phyloP scores from a whole-genome alignment of 1,284 basidiomycete genomes.

The Sanguinoderma infundibulare region DNA sequence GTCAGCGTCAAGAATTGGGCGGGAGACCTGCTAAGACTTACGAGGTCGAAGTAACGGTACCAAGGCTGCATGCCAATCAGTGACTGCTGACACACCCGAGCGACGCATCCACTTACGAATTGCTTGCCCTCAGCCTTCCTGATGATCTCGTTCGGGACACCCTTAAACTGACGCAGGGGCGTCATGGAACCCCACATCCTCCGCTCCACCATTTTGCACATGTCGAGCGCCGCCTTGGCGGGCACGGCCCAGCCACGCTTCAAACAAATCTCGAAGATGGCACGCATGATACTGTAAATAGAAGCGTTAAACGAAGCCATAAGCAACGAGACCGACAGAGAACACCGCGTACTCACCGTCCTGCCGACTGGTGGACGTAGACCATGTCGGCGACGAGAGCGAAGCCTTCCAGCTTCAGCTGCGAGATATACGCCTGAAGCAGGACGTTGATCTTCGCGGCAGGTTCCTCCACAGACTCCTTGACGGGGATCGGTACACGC shows the following conservation, averaged over 20 bases:
- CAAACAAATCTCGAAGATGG: conserved; percentile 98
- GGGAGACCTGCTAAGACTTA: conserved; percentile 34
- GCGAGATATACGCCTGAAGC: conserved; percentile 94
- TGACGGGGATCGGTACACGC: conserved; percentile 96
- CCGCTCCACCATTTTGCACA: conserved; percentile 98
- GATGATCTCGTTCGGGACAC: conserved; percentile 86
- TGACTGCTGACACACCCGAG: neutral
- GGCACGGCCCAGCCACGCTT: conserved; percentile 98
- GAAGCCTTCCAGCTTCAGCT: conserved; percentile 93
- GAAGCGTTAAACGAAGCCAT: no score
- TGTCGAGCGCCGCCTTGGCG: conserved; percentile 87
- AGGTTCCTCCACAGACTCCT: conserved; percentile 95
- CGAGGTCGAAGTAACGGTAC: conserved; percentile 94
- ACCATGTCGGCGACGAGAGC: conserved; percentile 99
- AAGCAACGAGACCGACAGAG: neutral
- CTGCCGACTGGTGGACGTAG: conserved; percentile 91
- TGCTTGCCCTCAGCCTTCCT: conserved; percentile 97
- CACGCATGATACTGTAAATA: conserved; percentile 80
- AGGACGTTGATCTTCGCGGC: conserved; percentile 98
- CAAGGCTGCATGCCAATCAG: conserved; percentile 64
- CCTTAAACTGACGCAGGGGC: conserved; percentile 93
- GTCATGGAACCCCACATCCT: conserved; percentile 99
- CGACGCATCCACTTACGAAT: conserved; percentile 64
- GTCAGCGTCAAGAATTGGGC: neutral
- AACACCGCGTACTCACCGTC: conserved; percentile 55